phyloP scores from a whole-genome alignment of 345 rosid genomes.

The Populus euphratica region DNA sequence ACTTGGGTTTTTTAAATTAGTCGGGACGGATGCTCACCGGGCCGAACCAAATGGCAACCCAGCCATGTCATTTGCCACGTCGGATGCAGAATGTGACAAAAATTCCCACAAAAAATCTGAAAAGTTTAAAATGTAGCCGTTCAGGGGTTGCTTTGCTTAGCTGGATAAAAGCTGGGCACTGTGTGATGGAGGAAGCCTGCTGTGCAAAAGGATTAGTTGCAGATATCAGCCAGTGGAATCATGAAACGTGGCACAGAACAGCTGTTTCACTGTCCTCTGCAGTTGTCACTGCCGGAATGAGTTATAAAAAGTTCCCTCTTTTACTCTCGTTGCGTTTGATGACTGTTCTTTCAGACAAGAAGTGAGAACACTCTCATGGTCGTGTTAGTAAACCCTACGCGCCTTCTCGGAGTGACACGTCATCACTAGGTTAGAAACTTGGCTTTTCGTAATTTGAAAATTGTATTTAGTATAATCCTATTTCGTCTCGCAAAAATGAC shows the following conservation, averaged over 20 bases:
- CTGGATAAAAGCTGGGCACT: slow-evolving; percentile 35
- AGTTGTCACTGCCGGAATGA: slow-evolving; percentile 40
- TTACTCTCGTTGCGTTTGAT: slow-evolving; percentile 16
- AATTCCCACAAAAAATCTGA: neutral
- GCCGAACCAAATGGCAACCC: neutral
- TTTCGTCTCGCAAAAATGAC: too few relatives aligned
- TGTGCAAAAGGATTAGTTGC: neutral
- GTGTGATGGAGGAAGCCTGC: slow-evolving; percentile 21
- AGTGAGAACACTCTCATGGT: neutral
- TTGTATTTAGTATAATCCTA: too few relatives aligned
- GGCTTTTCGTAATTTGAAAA: neutral
- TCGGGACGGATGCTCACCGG: neutral
- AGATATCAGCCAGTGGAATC: neutral
- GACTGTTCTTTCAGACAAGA: neutral
- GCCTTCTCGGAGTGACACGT: neutral
- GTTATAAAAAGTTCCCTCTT: slow-evolving; percentile 18
- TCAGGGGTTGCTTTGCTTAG: slow-evolving; percentile 10
- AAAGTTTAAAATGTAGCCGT: slow-evolving; percentile 17
- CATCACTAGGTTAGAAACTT: neutral
- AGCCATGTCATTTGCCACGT: slow-evolving; percentile 6
- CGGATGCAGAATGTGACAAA: neutral
- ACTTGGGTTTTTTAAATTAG: neutral
- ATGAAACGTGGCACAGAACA: slow-evolving; percentile 14
- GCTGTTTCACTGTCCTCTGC: slow-evolving; percentile 39
- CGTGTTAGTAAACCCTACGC: neutral